Conservation (phyloP, 495 filamentous ascomycete species). For the Cladorrhinum samala region DNA sequence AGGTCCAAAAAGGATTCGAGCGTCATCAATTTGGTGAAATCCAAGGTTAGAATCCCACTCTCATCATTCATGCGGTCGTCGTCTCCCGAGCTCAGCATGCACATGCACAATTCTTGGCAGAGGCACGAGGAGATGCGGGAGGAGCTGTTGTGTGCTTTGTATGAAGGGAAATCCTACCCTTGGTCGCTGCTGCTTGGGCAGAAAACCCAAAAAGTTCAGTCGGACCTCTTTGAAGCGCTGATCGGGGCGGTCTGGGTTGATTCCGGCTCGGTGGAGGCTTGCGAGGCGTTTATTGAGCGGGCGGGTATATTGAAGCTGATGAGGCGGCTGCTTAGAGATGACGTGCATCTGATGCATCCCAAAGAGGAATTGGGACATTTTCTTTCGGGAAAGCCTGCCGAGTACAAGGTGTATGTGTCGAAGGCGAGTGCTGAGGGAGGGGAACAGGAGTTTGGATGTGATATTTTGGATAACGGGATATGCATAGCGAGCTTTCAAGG, state of each 20-base stretch:
- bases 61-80: constrained; percentile 65
- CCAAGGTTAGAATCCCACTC: constrained; percentile 38
- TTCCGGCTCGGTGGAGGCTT: constrained; percentile 55
- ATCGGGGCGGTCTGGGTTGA: constrained; percentile 86
- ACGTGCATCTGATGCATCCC: constrained; percentile 64
- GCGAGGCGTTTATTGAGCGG: constrained; percentile 51
- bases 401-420: constrained; percentile 35
- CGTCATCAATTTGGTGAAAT: constrained; percentile 3
- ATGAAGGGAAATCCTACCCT: constrained; percentile 51
- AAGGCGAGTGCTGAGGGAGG: constrained; percentile 1
- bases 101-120: constrained; percentile 36
- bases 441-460: constrained; percentile 30
- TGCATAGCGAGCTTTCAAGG: constrained; percentile 40
- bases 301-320: constrained; percentile 62
- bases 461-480: constrained; percentile 44
- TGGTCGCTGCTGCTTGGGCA: constrained; percentile 67
- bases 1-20: constrained; percentile 2
- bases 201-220: constrained; percentile 72
- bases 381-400: constrained; percentile 45
- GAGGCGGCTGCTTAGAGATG: constrained; percentile 50
- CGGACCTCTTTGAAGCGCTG: constrained; percentile 75
- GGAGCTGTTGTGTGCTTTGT: constrained; percentile 39
- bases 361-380: constrained; percentile 61
- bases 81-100: constrained; percentile 35
- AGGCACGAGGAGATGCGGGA: constrained; percentile 47